A percentile compares a stretch with the other conserved stretches of the same genome.
Evolutionary conservation across 768 basidiomycete species (phyloP).

Genomic region (Amanita fuliginea): DNA sequence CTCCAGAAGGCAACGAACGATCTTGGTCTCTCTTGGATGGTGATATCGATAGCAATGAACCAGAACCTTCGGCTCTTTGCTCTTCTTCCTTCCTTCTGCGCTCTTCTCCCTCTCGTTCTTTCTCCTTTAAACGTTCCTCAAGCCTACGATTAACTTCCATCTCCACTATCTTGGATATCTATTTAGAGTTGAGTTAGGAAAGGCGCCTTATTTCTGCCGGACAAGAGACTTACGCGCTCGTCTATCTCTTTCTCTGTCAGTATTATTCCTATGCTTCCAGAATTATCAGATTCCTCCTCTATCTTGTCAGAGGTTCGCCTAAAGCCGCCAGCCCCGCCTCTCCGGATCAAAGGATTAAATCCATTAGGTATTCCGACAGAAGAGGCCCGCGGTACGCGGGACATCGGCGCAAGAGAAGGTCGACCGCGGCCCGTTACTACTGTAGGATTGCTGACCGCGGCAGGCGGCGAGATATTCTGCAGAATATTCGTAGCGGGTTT

Average conservation of each 20-base stretch:
- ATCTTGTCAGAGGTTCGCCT: constrained; percentile 7
- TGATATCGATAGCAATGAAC: constrained; percentile 19
- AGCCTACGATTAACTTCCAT: constrained; percentile 61
- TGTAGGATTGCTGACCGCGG: constrained; percentile 15
- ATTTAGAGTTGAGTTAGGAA: background rate
- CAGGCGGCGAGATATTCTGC: constrained; percentile 34
- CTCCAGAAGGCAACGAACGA: constrained; percentile 30
- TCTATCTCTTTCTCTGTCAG: constrained; percentile 67
- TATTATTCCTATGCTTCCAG: constrained; percentile 25
- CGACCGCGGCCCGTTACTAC: constrained; percentile 16
- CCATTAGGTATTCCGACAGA: constrained; percentile 20
- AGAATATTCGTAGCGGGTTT: constrained; percentile 36
- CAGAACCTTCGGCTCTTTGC: constrained; percentile 13
- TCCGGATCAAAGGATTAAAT: constrained; percentile 12
- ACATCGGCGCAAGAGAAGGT: constrained; percentile 25
- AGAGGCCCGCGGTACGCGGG: constrained; percentile 25
- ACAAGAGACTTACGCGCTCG: constrained; percentile 43
- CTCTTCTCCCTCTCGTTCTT: constrained; percentile 26
- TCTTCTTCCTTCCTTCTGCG: constrained; percentile 22
- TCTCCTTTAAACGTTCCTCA: constrained; percentile 33
- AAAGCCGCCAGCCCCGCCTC: background rate
- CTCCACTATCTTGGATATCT: constrained; percentile 72
- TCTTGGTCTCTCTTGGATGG: constrained; percentile 22
- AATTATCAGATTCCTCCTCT: constrained; percentile 18
- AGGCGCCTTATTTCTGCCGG: background rate